These are phyloP conservation scores for Ustilago vetiveriae DNA, from an alignment of 1,284 basidiomycete genomes.

Conservation along the genomic window DNA sequence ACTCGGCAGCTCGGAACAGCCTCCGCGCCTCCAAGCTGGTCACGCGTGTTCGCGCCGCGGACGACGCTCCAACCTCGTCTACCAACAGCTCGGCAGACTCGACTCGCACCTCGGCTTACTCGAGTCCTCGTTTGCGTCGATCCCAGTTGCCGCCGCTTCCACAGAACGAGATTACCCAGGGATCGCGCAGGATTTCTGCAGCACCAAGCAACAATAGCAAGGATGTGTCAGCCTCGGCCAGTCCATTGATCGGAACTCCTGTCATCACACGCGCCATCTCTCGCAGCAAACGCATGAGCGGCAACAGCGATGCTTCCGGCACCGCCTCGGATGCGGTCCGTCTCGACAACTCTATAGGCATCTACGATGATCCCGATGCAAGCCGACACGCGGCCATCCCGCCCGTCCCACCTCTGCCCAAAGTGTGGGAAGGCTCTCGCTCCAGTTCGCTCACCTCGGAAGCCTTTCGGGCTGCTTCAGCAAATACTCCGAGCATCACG, in stretches of 20 bases:
- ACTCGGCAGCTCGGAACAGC: constrained; percentile 21
- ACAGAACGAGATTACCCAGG: constrained; percentile 39
- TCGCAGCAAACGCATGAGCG: constrained; percentile 43
- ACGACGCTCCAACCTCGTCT: constrained; percentile 10
- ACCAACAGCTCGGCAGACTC: constrained; percentile 13
- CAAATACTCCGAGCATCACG: constrained; percentile 26
- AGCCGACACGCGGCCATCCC: constrained; percentile 72
- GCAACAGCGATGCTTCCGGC: constrained; percentile 36
- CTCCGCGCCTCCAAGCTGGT: constrained; percentile 37
- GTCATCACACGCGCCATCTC: constrained; percentile 16
- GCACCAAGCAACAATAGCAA: constrained; percentile 8
- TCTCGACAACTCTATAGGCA: constrained; percentile 13
- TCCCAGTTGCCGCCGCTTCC: constrained; percentile 56
- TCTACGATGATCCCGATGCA: constrained; percentile 24
- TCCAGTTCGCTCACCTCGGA: constrained; percentile 70
- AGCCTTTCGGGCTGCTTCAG: constrained; percentile 21
- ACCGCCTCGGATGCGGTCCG: constrained; percentile 21
- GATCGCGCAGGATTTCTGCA: constrained; percentile 25
- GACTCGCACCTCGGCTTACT: constrained; percentile 28
- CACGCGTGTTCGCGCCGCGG: constrained; percentile 23
- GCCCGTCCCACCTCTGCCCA: constrained; percentile 94
- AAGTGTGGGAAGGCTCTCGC: constrained; percentile 82
- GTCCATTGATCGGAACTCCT: constrained; percentile 20
- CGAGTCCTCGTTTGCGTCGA: constrained; percentile 50
- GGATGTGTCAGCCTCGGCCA: constrained; percentile 18